Evolutionary conservation across 2,329 filamentous ascomycete species (phyloP).

Genomic region (Albifimbria verrucaria): DNA sequence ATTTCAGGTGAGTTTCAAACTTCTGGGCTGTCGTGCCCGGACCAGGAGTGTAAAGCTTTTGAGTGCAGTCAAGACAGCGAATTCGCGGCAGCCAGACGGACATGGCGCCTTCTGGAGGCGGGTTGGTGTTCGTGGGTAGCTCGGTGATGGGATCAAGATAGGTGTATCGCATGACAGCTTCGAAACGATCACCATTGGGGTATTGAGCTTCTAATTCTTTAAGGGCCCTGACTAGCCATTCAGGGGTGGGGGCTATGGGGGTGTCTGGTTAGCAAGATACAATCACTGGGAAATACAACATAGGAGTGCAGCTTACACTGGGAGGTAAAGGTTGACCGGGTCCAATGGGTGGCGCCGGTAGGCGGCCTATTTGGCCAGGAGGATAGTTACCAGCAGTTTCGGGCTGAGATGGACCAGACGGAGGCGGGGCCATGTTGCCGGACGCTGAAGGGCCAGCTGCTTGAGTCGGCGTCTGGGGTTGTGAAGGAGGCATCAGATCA

Average conservation of each 20-base stretch:
- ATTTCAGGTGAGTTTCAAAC: constrained; percentile 90
- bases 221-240: constrained; percentile 79
- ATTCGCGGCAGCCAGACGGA: constrained; percentile 87
- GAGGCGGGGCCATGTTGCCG: constrained; percentile 34
- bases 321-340: constrained; percentile 52
- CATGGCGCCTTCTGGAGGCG: constrained; percentile 61
- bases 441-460: constrained; percentile 26
- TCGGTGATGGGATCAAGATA: constrained; percentile 73
- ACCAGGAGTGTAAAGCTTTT: constrained; percentile 89
- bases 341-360: constrained; percentile 63
- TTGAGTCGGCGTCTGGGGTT: constrained; percentile 29
- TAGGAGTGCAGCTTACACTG: constrained; percentile 50
- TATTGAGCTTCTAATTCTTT: constrained; percentile 67
- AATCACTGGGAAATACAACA: not conserved
- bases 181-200: constrained; percentile 74
- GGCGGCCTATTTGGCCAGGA: constrained; percentile 59
- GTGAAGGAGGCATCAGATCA: constrained; percentile 32
- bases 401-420: constrained; percentile 37
- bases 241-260: constrained; percentile 73
- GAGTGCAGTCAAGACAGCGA: constrained; percentile 85
- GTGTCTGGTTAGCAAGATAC: constrained; percentile 11
- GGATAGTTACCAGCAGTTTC: constrained; percentile 33
- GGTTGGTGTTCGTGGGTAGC: constrained; percentile 55
- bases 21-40: constrained; percentile 82
- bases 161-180: constrained; percentile 87